Base-by-base conservation (phyloP, 1,284 basidiomycete genomes). In the Apiotrichum brassicae region DNA sequence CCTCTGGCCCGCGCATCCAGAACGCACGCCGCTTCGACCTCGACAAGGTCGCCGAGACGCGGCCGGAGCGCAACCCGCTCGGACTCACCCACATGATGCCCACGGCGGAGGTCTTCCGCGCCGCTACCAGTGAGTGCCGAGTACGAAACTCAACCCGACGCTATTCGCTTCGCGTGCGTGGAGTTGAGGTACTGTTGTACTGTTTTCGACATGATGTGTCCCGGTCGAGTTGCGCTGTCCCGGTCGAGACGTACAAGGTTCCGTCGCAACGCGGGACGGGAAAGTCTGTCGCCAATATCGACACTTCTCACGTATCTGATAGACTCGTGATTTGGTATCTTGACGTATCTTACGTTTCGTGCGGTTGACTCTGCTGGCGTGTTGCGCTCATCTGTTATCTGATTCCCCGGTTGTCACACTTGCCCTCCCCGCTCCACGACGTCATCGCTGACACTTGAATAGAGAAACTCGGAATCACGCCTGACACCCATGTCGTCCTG, bases 41-140 rank as follows among this genome's bases (percentile, higher is more conserved):
- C 32, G 93, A 94, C 70, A 77, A 82, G 43, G 66, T 78, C 14
- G 75, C 77, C 20, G 65, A 68, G 39, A 53, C 54, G 53, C 55
- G 59, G 14, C 79, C 52, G 66, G 79, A 9, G 79, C 85, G 64
- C 76, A 82, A 63, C 57, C 69, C 67, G 8, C 77, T 91, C 5
- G 85, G 85, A 13, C 76, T 97, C 18, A 86, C 86, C 62, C 93
- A 97, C 74, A 97, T 97, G 92, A 84, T 97, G 80, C 94, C 94
- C 4, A 73, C 77, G 18, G 76, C 75, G 25, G 76, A 79, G 35
- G 73, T 76, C n/a, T 97, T 97, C 71, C 83, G 84, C 16, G 75
- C 80, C 49, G 84, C 87, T 9, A 90, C 86, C 63, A 82, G 88
- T 90, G 73, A 59, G 82, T 65, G 28, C 14, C 8, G 28, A n/a